These are phyloP conservation scores for Leccinum truebloodii DNA, from an alignment of 768 basidiomycete genomes.

Conservation along the genomic window DNA sequence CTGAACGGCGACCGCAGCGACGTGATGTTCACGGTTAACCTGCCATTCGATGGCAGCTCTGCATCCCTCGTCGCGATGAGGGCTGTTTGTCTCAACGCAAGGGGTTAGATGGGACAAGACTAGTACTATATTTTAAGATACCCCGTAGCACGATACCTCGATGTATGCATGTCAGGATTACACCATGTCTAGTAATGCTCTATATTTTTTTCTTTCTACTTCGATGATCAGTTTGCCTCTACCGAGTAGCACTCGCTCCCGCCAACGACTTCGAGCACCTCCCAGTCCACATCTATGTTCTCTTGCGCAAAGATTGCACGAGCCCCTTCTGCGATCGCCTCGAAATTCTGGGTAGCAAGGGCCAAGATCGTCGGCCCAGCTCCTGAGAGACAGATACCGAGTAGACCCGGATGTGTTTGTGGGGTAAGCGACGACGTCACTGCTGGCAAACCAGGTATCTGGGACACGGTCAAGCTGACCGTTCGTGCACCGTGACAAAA, in stretches of 20 bases:
- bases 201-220: constrained; percentile 1
- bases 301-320: constrained; percentile 67
- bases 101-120: constrained; percentile 43
- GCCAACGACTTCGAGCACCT: constrained; percentile 69
- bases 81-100: constrained; percentile 88
- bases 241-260: constrained; percentile 34
- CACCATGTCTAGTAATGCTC: constrained; percentile 22
- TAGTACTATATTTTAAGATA: constrained; percentile 20
- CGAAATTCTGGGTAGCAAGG: constrained; percentile 83
- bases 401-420: constrained; percentile 84
- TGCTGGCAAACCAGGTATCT: constrained; percentile 96
- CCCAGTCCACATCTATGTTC: constrained; percentile 87
- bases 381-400: constrained; percentile 97
- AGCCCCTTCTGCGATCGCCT: constrained; percentile 82
- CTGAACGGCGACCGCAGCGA: constrained; percentile 88
- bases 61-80: constrained; percentile 78
- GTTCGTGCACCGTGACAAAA: not conserved
- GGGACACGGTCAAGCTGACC: constrained; percentile 1
- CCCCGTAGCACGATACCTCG: constrained; percentile 28
- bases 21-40: constrained; percentile 85
- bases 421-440: constrained; percentile 91
- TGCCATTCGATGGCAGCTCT: constrained; percentile 72
- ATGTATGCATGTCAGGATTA: constrained; percentile 21
- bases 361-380: constrained; percentile 98
- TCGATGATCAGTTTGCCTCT: constrained; percentile 15